Percentiles rank a stretch among this genome's conserved stretches.
phyloP scores from a whole-genome alignment of 2,329 filamentous ascomycete species.

The Aspergillus unguis region DNA sequence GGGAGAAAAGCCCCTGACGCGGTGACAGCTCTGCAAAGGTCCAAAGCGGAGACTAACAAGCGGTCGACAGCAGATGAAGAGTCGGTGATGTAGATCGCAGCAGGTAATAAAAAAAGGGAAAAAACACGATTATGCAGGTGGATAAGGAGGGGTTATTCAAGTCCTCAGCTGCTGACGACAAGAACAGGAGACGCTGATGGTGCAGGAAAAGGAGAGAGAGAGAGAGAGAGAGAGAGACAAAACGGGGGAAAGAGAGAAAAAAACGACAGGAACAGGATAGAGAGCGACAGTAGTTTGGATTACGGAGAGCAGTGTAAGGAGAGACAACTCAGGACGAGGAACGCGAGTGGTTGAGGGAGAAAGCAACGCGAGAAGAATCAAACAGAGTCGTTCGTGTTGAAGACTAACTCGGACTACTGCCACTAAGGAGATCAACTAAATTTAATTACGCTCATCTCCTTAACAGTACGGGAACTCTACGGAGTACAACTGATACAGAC shows the following conservation, averaged over 20 bases:
- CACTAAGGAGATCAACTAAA: no score
- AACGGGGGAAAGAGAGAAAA: not conserved
- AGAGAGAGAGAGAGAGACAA: not conserved
- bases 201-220: not conserved
- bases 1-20: constrained; percentile 32
- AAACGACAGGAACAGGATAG: constrained; percentile 8
- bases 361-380: constrained; percentile 9
- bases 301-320: constrained; percentile 8
- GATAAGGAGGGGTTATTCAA: constrained; percentile 21
- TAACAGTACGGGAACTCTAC: no score
- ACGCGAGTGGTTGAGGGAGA: constrained; percentile 19
- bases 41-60: constrained; percentile 27
- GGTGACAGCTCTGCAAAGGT: constrained; percentile 34
- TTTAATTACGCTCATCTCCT: no score
- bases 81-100: constrained; percentile 23
- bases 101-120: constrained; percentile 11
- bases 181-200: constrained; percentile 7
- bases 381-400: constrained; percentile 9
- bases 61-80: constrained; percentile 23
- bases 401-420: no score
- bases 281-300: constrained; percentile 14
- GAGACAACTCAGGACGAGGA: constrained; percentile 4
- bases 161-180: constrained; percentile 15
- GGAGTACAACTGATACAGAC: no score
- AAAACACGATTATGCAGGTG: constrained; percentile 14